These are phyloP conservation scores for Ustilago loliicola DNA, from an alignment of 1,284 basidiomycete genomes.

Conservation along the genomic window DNA sequence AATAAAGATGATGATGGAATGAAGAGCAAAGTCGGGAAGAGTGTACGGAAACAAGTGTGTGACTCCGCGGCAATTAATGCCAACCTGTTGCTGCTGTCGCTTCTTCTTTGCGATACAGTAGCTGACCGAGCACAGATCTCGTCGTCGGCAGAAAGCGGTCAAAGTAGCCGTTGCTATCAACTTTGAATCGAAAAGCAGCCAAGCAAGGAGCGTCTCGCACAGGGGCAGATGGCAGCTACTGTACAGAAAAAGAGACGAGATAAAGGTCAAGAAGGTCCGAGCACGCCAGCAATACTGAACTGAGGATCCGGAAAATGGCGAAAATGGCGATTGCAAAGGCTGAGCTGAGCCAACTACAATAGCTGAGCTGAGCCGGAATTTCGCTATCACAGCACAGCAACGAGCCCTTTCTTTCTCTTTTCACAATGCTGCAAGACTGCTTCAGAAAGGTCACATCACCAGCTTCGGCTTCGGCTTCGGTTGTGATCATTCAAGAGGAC, in stretches of 20 bases:
- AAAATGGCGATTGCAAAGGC: background rate
- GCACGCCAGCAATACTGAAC: background rate
- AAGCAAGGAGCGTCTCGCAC: background rate
- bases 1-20: background rate
- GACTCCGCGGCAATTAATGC: no score
- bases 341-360: background rate
- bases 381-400: background rate
- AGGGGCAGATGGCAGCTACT: background rate
- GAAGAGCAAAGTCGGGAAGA: background rate
- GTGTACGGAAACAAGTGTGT: background rate
- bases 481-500: background rate
- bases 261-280: no score
- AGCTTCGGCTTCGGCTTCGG: background rate
- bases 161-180: no score
- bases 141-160: no score
- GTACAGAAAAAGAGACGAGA: no score
- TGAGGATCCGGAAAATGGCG: background rate
- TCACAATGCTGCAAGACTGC: background rate
- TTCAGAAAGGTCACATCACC: background rate
- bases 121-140: background rate
- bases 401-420: background rate
- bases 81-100: no score
- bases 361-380: background rate
- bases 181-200: no score
- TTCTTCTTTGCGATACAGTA: no score